A percentile compares a stretch with the other conserved stretches of the same genome.
These are phyloP conservation scores for Graphilbum sp. DNA, from an alignment of 2,329 filamentous ascomycete species.

Conservation along the genomic window DNA sequence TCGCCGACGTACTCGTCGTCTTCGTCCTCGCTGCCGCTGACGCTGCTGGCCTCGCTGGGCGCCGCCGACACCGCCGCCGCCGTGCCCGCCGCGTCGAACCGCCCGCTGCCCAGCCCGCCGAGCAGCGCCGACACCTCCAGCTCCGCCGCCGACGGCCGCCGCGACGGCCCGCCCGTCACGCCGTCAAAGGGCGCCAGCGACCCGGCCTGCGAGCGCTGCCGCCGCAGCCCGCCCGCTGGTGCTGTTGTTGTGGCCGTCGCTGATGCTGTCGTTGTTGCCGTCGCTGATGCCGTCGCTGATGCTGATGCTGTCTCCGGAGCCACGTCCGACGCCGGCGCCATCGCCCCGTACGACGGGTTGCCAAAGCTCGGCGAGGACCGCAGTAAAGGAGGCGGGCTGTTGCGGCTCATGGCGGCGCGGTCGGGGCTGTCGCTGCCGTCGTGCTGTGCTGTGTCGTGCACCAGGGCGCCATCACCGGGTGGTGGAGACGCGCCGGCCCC, in stretches of 20 bases:
- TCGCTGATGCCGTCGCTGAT: too few relatives aligned
- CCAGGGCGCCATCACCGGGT: slow-evolving; percentile 3
- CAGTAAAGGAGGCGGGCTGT: slow-evolving; percentile 13
- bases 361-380: slow-evolving; percentile 16
- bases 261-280: too few relatives aligned
- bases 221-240: too few relatives aligned
- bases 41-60: slow-evolving; percentile 21
- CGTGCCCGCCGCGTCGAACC: slow-evolving; percentile 24
- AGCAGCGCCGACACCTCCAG: slow-evolving; percentile 34
- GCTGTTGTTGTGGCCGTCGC: too few relatives aligned
- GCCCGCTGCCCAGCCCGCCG: slow-evolving; percentile 28
- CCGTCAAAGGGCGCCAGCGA: slow-evolving; percentile 8
- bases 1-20: not conserved
- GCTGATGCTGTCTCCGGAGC: too few relatives aligned
- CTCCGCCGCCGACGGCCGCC: slow-evolving; percentile 26
- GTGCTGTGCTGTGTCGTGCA: slow-evolving; percentile 2
- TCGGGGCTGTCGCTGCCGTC: slow-evolving; percentile 7
- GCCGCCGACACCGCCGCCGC: slow-evolving; percentile 30
- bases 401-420: slow-evolving; percentile 12
- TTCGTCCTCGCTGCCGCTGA: slow-evolving; percentile 1
- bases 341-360: slow-evolving; percentile 17
- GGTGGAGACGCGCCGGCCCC: not conserved
- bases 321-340: not conserved
- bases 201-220: slow-evolving; percentile 6
- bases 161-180: slow-evolving; percentile 10